Evolutionary conservation across 2,329 filamentous ascomycete species (phyloP).

Genomic region (Microdochium nivale): DNA sequence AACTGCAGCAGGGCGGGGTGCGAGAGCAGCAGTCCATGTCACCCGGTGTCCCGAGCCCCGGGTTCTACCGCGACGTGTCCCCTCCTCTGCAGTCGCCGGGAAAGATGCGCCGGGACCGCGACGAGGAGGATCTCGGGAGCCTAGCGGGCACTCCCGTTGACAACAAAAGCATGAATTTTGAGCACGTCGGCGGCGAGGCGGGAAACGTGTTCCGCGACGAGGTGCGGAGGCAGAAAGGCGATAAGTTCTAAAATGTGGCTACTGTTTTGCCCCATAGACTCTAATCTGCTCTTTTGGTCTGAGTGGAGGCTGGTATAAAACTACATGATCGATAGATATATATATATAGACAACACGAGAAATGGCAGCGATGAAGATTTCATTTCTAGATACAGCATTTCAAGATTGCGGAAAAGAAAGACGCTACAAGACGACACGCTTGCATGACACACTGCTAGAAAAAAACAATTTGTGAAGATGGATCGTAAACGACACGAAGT

Average conservation of each 20-base stretch:
- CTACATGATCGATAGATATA: too few relatives aligned
- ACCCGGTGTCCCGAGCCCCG: neutral
- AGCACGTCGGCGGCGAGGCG: constrained; percentile 10
- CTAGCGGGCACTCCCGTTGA: constrained; percentile 37
- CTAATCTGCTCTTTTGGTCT: too few relatives aligned
- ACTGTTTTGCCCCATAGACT: too few relatives aligned
- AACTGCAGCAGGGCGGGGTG: constrained; percentile 3
- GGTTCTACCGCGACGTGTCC: constrained; percentile 27
- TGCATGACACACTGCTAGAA: too few relatives aligned
- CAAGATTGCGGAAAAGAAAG: too few relatives aligned
- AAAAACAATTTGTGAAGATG: too few relatives aligned
- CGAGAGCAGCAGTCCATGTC: neutral
- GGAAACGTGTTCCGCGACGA: constrained; percentile 41
- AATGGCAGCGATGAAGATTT: too few relatives aligned
- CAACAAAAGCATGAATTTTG: constrained; percentile 29
- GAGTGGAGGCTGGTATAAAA: too few relatives aligned
- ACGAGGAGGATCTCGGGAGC: constrained; percentile 41
- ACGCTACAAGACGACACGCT: too few relatives aligned
- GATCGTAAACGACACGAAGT: too few relatives aligned
- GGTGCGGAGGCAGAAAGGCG: constrained; percentile 34
- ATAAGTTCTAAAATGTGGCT: constrained; percentile 28
- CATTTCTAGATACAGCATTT: too few relatives aligned
- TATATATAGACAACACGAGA: neutral
- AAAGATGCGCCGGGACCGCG: constrained; percentile 19
- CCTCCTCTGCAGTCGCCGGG: constrained; percentile 7